Percentiles rank a stretch among this genome's conserved stretches.
These are phyloP conservation scores for Xylaria scruposa DNA, from an alignment of 495 filamentous ascomycete species.

Conservation along the genomic window DNA sequence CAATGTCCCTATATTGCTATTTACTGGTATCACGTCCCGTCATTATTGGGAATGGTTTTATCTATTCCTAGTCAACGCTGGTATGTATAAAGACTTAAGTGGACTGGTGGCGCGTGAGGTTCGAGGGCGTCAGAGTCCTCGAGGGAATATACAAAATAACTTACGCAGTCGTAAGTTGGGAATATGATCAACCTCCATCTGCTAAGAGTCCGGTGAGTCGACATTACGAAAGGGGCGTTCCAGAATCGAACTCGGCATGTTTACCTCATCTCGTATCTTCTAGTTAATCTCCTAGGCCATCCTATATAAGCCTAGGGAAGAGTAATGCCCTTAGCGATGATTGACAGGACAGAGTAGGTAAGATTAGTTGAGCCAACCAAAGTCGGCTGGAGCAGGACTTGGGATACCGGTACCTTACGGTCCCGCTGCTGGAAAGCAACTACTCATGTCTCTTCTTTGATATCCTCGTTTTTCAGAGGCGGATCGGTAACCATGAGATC, in stretches of 20 bases:
- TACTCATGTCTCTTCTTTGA: constrained; percentile 39
- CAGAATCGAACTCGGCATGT: not conserved
- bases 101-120: not conserved
- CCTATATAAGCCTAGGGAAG: not conserved
- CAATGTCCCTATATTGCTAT: not conserved
- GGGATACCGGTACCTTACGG: not conserved
- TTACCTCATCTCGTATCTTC: not conserved
- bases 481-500: constrained; percentile 10
- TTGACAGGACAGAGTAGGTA: not conserved
- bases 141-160: not conserved
- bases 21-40: not conserved
- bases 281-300: not conserved
- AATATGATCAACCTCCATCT: not conserved
- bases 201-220: not conserved
- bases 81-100: not conserved
- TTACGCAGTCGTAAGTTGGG: not conserved
- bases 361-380: not conserved
- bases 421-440: not conserved
- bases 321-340: not conserved
- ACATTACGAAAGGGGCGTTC: not conserved
- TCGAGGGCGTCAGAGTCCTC: not conserved
- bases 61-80: not conserved
- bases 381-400: not conserved
- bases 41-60: not conserved
- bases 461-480: constrained; percentile 38